These are phyloP conservation scores for Neofusicoccum ribis DNA, from an alignment of 2,329 filamentous ascomycete genomes.

Conservation along the genomic window DNA sequence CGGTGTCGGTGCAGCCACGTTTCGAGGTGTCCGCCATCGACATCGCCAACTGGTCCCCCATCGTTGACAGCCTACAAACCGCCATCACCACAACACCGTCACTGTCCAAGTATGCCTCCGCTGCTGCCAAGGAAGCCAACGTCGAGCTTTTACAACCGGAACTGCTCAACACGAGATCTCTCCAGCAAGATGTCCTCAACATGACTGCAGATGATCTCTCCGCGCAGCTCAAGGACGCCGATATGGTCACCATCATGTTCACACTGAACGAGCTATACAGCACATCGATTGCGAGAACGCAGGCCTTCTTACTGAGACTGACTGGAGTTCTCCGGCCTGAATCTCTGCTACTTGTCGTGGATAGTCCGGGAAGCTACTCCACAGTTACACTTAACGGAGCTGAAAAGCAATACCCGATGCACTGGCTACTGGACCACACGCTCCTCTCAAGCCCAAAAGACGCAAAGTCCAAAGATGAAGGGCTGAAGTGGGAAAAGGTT, in stretches of 20 bases:
- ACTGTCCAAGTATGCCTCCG: constrained; percentile 51
- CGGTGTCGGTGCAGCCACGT: background rate
- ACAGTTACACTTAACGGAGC: constrained; percentile 64
- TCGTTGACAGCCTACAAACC: constrained; percentile 60
- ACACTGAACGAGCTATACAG: constrained; percentile 95
- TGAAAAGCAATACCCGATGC: constrained; percentile 81
- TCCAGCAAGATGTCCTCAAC: constrained; percentile 53
- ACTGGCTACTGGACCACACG: constrained; percentile 85
- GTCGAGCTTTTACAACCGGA: constrained; percentile 34
- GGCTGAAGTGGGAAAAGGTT: constrained; percentile 67
- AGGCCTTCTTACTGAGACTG: constrained; percentile 70
- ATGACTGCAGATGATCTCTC: constrained; percentile 39
- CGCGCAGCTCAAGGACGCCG: constrained; percentile 30
- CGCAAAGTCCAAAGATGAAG: background rate
- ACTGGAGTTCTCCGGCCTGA: constrained; percentile 59
- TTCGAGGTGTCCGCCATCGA: constrained; percentile 69
- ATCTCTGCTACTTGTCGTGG: constrained; percentile 78
- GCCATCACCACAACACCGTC: constrained; percentile 55
- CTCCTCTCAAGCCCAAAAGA: constrained; percentile 52
- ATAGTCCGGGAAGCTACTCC: constrained; percentile 92
- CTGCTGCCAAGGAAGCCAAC: constrained; percentile 45
- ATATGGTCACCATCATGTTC: constrained; percentile 81
- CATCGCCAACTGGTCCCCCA: constrained; percentile 72
- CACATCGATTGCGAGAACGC: constrained; percentile 71
- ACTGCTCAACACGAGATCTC: constrained; percentile 41